These are phyloP conservation scores for Phytopythium montanum DNA, from an alignment of 352 stramenopile genomes.

Conservation along the genomic window DNA sequence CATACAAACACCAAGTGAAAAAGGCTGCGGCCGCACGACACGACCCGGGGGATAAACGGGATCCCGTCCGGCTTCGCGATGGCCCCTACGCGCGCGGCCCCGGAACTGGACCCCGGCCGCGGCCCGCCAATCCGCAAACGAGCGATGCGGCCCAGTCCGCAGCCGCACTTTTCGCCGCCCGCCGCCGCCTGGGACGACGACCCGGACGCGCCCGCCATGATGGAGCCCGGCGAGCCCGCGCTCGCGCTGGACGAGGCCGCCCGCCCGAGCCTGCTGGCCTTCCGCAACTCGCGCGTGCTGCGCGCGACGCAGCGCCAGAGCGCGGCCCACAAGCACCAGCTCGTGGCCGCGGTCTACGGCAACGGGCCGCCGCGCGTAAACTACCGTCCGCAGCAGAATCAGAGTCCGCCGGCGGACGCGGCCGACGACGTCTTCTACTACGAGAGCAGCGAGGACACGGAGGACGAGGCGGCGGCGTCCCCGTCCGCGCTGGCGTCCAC, in stretches of 20 bases:
- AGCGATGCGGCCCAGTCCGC: slow-evolving; percentile 4
- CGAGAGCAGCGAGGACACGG: slow-evolving; percentile 24
- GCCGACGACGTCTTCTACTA: slow-evolving; percentile 25
- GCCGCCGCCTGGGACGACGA: slow-evolving; percentile 16
- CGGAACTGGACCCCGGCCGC: neutral
- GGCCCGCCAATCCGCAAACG: neutral
- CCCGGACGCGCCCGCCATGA: slow-evolving; percentile 29
- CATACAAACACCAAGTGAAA: neutral
- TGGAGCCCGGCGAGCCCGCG: slow-evolving; percentile 20
- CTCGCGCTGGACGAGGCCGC: slow-evolving; percentile 17
- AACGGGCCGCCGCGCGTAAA: neutral
- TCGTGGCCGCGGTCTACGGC: slow-evolving; percentile 27
- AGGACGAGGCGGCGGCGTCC: slow-evolving; percentile 15
- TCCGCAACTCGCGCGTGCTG: slow-evolving; percentile 41
- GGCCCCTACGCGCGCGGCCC: neutral
- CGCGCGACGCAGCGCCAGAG: slow-evolving; percentile 45
- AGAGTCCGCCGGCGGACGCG: slow-evolving; percentile 10
- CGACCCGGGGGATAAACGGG: neutral
- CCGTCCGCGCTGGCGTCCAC: neutral
- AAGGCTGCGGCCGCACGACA: neutral
- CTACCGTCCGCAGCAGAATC: neutral
- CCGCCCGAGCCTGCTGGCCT: slow-evolving; percentile 45
- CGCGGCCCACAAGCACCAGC: slow-evolving; percentile 32
- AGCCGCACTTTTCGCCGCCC: neutral
- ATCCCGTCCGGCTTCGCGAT: neutral